A percentile compares a stretch with the other conserved stretches of the same genome.
Conservation (phyloP, 768 basidiomycete genomes). For the Gautieria morchelliformis region DNA sequence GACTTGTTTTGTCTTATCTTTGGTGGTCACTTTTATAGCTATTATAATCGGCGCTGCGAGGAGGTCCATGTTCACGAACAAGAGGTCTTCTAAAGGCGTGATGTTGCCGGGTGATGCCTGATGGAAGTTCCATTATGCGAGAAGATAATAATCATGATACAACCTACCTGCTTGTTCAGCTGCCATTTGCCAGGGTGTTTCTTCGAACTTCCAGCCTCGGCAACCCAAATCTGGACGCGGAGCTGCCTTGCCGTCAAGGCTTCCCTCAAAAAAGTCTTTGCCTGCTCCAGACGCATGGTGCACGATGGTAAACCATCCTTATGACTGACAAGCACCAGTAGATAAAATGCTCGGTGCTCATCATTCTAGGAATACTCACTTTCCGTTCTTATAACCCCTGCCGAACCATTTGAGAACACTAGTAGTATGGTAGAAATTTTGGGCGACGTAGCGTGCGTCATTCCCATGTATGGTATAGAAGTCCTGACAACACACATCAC, state of each 20-base stretch:
- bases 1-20: conserved; percentile 60
- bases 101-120: conserved; percentile 66
- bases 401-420: conserved; percentile 92
- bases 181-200: conserved; percentile 59
- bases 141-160: background rate
- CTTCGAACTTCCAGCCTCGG: conserved; percentile 65
- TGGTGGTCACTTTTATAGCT: conserved; percentile 61
- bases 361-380: background rate
- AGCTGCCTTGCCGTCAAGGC: conserved; percentile 86
- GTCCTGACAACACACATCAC: conserved; percentile 24
- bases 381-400: conserved; percentile 18
- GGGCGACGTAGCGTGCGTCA: conserved; percentile 83
- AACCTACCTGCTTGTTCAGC: conserved; percentile 67
- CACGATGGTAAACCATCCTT: conserved; percentile 53
- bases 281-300: conserved; percentile 63
- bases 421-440: conserved; percentile 76
- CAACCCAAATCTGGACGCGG: conserved; percentile 82
- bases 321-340: background rate
- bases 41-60: conserved; percentile 80
- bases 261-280: conserved; percentile 76
- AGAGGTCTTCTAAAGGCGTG: conserved; percentile 65
- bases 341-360: background rate
- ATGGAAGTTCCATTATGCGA: conserved; percentile 13
- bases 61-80: conserved; percentile 78
- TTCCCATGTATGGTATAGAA: conserved; percentile 85